A percentile compares a stretch with the other conserved stretches of the same genome.
These are phyloP conservation scores for Catunica adiposa DNA, from an alignment of 2,329 filamentous ascomycete genomes.

Conservation along the genomic window DNA sequence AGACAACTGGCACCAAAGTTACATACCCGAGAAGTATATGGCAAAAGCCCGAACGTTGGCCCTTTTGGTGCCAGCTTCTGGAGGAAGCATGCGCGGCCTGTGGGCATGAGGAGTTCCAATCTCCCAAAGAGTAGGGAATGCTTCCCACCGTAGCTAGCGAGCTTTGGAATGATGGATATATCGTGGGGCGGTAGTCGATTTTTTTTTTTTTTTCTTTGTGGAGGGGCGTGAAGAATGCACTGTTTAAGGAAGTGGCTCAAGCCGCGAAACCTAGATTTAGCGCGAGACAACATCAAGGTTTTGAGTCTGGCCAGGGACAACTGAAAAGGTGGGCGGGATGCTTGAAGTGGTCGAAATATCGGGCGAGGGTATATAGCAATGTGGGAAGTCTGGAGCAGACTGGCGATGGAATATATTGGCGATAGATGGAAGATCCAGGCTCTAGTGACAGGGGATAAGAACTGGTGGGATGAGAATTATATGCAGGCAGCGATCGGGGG, in stretches of 20 bases:
- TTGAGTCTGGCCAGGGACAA: not conserved
- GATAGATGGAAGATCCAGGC: too few species aligned
- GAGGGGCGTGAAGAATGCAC: not conserved
- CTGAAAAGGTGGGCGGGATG: too few species aligned
- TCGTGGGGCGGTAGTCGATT: not conserved
- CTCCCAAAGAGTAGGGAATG: not conserved
- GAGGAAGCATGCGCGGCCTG: not conserved
- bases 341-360: too few species aligned
- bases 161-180: not conserved
- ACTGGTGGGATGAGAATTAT: too few species aligned
- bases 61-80: not conserved
- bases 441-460: too few species aligned
- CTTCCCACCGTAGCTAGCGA: not conserved
- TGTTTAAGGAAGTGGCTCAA: not conserved
- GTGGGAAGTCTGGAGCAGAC: too few species aligned
- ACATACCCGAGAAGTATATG: too few species aligned
- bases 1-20: not conserved
- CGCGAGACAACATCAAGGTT: not conserved
- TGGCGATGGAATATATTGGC: not conserved
- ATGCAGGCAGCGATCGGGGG: too few species aligned
- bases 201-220: not conserved
- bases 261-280: not conserved
- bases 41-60: too few species aligned
- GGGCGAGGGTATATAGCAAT: too few species aligned
- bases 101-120: not conserved